Base-by-base conservation (phyloP, 805 yeast species). In the Wickerhamomyces strasburgensis region DNA sequence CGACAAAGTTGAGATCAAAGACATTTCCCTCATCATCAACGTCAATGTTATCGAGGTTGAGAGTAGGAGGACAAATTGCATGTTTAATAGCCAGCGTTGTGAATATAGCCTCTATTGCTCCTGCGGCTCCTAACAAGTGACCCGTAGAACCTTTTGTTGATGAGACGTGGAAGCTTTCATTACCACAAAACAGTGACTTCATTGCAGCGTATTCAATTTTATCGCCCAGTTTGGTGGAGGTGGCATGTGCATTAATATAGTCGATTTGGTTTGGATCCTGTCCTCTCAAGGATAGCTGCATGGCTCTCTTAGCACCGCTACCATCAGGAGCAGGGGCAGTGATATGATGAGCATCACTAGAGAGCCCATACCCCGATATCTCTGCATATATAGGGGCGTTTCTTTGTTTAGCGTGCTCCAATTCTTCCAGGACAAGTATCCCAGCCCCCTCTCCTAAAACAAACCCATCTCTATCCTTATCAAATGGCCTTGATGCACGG, bases 361-460 rank as follows among this genome's bases (percentile, higher is more conserved):
- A 78, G 30, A 88, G 60, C 2, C 99, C 99, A 54, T 88, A 89
- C 3, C 98, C 97, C 2, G 65, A 65, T 10, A 93, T 62, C 52
- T 87, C 96, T 5, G 85, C 96, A 51, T 85, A 80, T 2, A 93
- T 81, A 1, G 67, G 63, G 5, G 78, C 77, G 2, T 80, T 80
- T 47, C 95, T 68, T 1, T 52, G 55, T 27, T 66, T 43, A 0
- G 97, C 98, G 60, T 84, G 93, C 25, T 83, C 80, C 40, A 84
- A 64, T 13, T 73, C 75, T 57, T 93, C 98, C 27, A 93, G 56
- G 1, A 90, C 65, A 29, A 94, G 44, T 1, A 86, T 72, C 4
- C 96, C 98, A 14, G 90, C 69, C 2, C 99, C 99, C 65, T 93
- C 99, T 21, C 96, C 81, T 23, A 93, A 67, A 0, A 93, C 96